These are phyloP conservation scores for Neospermospora avenae DNA, from an alignment of 2,329 filamentous ascomycete genomes.

Conservation along the genomic window DNA sequence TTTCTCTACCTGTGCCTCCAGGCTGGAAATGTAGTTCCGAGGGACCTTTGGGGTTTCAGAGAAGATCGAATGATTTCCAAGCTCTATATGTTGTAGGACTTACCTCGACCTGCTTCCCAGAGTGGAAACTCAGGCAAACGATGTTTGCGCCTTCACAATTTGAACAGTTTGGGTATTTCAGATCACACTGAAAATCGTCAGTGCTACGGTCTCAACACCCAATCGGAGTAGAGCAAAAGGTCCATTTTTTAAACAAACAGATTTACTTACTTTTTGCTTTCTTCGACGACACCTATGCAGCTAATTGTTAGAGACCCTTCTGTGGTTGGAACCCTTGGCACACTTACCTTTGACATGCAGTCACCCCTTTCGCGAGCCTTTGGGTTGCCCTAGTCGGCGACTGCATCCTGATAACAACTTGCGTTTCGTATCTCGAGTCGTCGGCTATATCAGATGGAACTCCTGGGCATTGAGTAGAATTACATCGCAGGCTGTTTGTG, in stretches of 20 bases:
- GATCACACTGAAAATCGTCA: slow-evolving; percentile 30
- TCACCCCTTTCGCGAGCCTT: slow-evolving; percentile 1
- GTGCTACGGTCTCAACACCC: too few species aligned
- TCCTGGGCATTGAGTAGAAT: too few species aligned
- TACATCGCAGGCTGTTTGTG: too few species aligned
- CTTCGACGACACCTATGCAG: slow-evolving; percentile 18
- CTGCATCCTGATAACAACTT: not conserved
- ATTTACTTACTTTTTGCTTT: slow-evolving; percentile 19
- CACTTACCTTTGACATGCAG: slow-evolving; percentile 12
- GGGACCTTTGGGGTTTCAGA: slow-evolving; percentile 18
- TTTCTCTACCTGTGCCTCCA: slow-evolving; percentile 23
- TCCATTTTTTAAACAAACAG: not conserved
- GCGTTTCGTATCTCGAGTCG: too few species aligned
- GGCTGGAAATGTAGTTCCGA: slow-evolving; percentile 27
- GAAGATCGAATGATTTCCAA: not conserved
- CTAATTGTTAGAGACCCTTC: not conserved
- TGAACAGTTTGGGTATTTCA: slow-evolving; percentile 27
- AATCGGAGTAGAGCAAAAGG: too few species aligned
- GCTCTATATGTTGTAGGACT: not conserved
- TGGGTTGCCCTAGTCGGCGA: not conserved
- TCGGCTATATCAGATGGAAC: too few species aligned
- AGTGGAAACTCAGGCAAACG: slow-evolving; percentile 28
- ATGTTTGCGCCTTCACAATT: slow-evolving; percentile 24
- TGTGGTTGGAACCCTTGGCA: not conserved
- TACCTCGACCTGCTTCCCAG: slow-evolving; percentile 26